A percentile compares a stretch with the other conserved stretches of the same genome.
These are phyloP conservation scores for Ambrosia artemisiifolia DNA, from an alignment of 129 eudicot species.

Conservation along the genomic window DNA sequence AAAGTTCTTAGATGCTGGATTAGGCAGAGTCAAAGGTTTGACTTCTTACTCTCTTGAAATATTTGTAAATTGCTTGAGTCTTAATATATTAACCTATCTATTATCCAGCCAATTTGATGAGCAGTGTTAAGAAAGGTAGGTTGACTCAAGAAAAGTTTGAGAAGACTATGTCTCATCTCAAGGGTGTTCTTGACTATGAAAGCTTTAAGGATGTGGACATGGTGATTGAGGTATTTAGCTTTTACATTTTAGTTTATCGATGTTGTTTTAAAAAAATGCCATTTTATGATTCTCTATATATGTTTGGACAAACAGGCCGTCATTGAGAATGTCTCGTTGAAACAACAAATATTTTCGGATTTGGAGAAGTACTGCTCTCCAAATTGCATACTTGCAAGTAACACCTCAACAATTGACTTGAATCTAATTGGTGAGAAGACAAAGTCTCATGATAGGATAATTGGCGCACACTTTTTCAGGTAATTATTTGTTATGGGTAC, in stretches of 20 bases:
- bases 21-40: conserved; percentile 86
- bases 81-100: not conserved
- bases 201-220: conserved; percentile 90
- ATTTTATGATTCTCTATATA: not conserved
- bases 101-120: conserved; percentile 71
- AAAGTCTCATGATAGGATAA: conserved; percentile 60
- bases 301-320: conserved; percentile 59
- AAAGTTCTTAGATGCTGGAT: conserved; percentile 77
- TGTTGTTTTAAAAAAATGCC: not conserved
- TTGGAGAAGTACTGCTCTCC: conserved; percentile 68
- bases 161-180: conserved; percentile 69
- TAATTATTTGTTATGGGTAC: conserved; percentile 17
- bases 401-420: conserved; percentile 66
- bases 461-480: conserved; percentile 99
- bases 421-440: conserved; percentile 72
- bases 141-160: conserved; percentile 77
- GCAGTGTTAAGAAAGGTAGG: conserved; percentile 92
- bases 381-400: conserved; percentile 76
- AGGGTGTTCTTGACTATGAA: conserved; percentile 74
- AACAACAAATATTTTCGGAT: conserved; percentile 69
- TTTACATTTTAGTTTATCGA: not conserved
- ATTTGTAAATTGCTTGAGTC: not conserved
- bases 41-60: conserved; percentile 4
- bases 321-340: conserved; percentile 62
- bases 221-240: conserved; percentile 81